A percentile compares a stretch with the other conserved stretches of the same genome.
These are phyloP conservation scores for Sicyos edulis DNA, from an alignment of 306 rosid genomes.

Conservation along the genomic window DNA sequence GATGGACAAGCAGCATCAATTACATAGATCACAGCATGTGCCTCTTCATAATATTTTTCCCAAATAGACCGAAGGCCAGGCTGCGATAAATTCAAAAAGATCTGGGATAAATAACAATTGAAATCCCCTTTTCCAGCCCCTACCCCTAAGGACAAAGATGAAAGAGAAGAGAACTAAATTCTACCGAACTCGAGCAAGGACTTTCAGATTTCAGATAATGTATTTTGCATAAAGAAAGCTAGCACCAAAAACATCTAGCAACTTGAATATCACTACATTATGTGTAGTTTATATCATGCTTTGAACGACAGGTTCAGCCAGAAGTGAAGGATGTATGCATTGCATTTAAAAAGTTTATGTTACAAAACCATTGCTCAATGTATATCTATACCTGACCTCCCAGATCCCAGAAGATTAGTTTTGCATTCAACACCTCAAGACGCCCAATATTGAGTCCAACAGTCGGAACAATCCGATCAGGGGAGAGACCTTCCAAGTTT, in stretches of 20 bases:
- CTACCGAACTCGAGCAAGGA: neutral
- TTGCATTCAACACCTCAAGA: slow-evolving; percentile 67
- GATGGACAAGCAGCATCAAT: slow-evolving; percentile 81
- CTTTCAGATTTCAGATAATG: neutral
- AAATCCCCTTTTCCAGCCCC: neutral
- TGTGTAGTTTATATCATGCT: neutral
- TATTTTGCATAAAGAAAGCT: neutral
- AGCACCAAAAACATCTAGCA: neutral
- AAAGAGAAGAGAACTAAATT: neutral
- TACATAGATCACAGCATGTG: slow-evolving; percentile 87
- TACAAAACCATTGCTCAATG: neutral
- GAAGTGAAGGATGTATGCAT: neutral
- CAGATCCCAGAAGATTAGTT: slow-evolving; percentile 95
- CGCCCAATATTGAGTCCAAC: slow-evolving; percentile 99
- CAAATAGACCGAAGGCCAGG: slow-evolving; percentile 96
- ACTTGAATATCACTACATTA: neutral
- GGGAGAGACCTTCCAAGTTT: slow-evolving; percentile 79
- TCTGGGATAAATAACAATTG: slow-evolving; percentile 7
- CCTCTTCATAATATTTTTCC: slow-evolving; percentile 98
- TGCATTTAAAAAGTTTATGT: neutral
- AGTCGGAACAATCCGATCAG: slow-evolving; percentile 95
- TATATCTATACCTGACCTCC: slow-evolving; percentile 86
- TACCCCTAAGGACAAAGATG: neutral
- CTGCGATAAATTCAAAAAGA: slow-evolving; percentile 35
- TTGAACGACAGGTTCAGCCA: neutral